These are phyloP conservation scores for Karstenula rhodostoma DNA, from an alignment of 2,329 filamentous ascomycete genomes.

Conservation along the genomic window DNA sequence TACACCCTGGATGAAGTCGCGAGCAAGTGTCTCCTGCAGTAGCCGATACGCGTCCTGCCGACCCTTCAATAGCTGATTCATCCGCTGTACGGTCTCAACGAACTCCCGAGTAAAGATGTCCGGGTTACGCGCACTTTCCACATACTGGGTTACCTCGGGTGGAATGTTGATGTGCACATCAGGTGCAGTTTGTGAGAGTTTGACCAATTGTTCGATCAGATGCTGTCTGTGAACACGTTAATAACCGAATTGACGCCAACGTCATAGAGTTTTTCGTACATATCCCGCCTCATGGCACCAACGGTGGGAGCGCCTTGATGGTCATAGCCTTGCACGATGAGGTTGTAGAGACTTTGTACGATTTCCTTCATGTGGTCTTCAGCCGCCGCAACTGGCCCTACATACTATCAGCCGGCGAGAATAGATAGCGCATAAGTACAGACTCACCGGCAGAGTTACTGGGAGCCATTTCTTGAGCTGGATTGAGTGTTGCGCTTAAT, in stretches of 20 bases:
- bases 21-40: constrained; percentile 66
- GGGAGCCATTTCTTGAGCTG: constrained; percentile 10
- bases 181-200: constrained; percentile 60
- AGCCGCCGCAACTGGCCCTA: constrained; percentile 32
- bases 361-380: constrained; percentile 66
- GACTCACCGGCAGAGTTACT: constrained; percentile 5
- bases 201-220: constrained; percentile 62
- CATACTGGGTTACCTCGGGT: constrained; percentile 68
- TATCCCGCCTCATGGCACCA: constrained; percentile 65
- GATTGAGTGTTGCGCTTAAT: neutral
- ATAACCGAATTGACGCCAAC: neutral
- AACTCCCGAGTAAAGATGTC: constrained; percentile 74
- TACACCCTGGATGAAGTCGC: constrained; percentile 65
- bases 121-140: constrained; percentile 69
- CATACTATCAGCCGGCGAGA: constrained; percentile 29
- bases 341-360: constrained; percentile 68
- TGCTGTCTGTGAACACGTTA: constrained; percentile 50
- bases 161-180: constrained; percentile 63
- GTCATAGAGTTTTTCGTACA: constrained; percentile 51
- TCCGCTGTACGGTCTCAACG: constrained; percentile 68
- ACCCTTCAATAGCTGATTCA: constrained; percentile 69
- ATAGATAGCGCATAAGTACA: neutral
- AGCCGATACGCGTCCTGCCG: constrained; percentile 66
- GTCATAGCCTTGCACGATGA: constrained; percentile 66
- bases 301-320: constrained; percentile 66